Base-by-base conservation (phyloP, 495 filamentous ascomycete species). In the Filosporella fistucella region DNA sequence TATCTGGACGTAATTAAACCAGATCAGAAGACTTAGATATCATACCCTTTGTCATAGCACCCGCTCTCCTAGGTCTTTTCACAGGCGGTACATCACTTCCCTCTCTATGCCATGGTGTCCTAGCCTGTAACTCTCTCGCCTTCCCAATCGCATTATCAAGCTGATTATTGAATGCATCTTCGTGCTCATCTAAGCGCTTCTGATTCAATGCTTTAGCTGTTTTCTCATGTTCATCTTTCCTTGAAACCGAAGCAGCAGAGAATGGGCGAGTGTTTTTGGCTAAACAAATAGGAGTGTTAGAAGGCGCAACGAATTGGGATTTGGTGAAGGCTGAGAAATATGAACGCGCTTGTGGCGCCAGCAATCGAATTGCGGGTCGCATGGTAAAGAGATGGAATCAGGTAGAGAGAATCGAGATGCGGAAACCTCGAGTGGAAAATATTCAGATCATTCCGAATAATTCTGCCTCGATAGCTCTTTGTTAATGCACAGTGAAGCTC, bases 101-200 rank as follows among this genome's bases (percentile, higher is more conserved):
- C 52, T 87, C 75, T 28, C 84, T 72, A 56, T 85, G 81, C 86
- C 86, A 88, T 57, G 86, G 86, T 14, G 55, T 58, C 34, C 68
- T 63, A 13, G 66, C 63, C 51, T 79, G 73, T 49, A 71, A 68
- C 42, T 72, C 67, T 60, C 76, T 76, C 49, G 66, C 63, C 49
- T 74, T 62, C 21, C 58, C 53, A 41, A 76, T 63, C 11, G 58
- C 52, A 25, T 56, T 54, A 9, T 68, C 62, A 38, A 69, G 63
- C 28, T 71, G 62, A 1, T 23, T 28, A 22, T 53, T 49, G 42
- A 56, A 46, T 5, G 16, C 28, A 37, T 50, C 28, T 52, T 57
- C 58, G 26, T 57, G 51, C 17, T 49, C 43, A 16, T 57, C 45
- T 20, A 30, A 11, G 14, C 41, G 41, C 13, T 69, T 63, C 42